phyloP scores from a whole-genome alignment of 1,139 yeast genomes.

The Candida sp. region DNA sequence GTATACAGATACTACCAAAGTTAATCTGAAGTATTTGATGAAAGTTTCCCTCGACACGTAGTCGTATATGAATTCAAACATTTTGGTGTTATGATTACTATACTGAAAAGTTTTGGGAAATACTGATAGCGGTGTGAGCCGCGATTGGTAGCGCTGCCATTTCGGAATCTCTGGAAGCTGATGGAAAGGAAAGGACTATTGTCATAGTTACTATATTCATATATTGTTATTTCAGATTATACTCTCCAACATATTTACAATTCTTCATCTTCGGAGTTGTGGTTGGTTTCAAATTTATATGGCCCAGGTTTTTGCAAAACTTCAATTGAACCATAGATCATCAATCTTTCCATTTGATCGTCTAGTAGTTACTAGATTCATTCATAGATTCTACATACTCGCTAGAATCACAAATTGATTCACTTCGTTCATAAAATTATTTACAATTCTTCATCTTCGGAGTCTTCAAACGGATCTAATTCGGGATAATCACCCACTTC shows the following conservation, averaged over 20 bases:
- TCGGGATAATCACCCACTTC: slow-evolving; percentile 55
- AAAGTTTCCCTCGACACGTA: slow-evolving; percentile 33
- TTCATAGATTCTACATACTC: slow-evolving; percentile 63
- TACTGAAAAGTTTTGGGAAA: not conserved
- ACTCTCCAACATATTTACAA: too few relatives aligned
- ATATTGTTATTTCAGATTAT: too few relatives aligned
- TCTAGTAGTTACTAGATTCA: too few relatives aligned
- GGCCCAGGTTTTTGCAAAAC: too few relatives aligned
- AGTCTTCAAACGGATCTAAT: slow-evolving; percentile 36
- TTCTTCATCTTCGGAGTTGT: too few relatives aligned
- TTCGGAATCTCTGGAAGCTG: too few relatives aligned
- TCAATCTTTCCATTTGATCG: too few relatives aligned
- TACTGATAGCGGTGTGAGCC: not conserved
- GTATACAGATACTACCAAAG: slow-evolving; percentile 33
- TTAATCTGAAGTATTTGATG: slow-evolving; percentile 36
- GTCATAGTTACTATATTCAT: too few relatives aligned
- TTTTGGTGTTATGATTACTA: slow-evolving; percentile 4
- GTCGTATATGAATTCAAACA: slow-evolving; percentile 34
- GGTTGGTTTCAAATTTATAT: too few relatives aligned
- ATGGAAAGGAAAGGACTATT: too few relatives aligned
- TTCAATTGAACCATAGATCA: too few relatives aligned
- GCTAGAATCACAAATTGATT: slow-evolving; percentile 51
- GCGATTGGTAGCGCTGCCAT: not conserved
- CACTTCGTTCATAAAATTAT: slow-evolving; percentile 18
- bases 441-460: slow-evolving; percentile 25